Evolutionary conservation across 768 basidiomycete species (phyloP).

Genomic region (Baorangia bicolor): DNA sequence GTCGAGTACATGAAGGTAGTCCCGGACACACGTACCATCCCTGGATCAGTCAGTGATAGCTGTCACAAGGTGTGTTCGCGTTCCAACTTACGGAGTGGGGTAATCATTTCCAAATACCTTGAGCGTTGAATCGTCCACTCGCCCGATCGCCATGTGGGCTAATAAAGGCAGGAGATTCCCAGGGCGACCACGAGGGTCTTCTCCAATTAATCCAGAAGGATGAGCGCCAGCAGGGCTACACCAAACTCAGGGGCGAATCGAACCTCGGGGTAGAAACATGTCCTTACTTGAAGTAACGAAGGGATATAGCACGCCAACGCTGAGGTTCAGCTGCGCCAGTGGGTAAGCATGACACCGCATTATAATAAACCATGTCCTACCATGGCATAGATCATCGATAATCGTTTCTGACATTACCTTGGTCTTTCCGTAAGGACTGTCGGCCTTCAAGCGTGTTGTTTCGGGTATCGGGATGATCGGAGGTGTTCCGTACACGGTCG

Average conservation of each 20-base stretch:
- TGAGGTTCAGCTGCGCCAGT: slow-evolving; percentile 55
- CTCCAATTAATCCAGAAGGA: slow-evolving; percentile 91
- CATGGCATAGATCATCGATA: slow-evolving; percentile 82
- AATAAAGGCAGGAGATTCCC: slow-evolving; percentile 93
- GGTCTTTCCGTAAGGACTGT: slow-evolving; percentile 94
- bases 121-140: slow-evolving; percentile 63
- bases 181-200: slow-evolving; percentile 94
- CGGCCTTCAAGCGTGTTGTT: slow-evolving; percentile 79
- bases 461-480: slow-evolving; percentile 93
- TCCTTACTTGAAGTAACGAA: slow-evolving; percentile 94
- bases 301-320: slow-evolving; percentile 78
- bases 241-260: slow-evolving; percentile 2
- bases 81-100: slow-evolving; percentile 72
- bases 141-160: slow-evolving; percentile 92
- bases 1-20: slow-evolving; percentile 92
- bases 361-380: slow-evolving; percentile 39
- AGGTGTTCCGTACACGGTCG: slow-evolving; percentile 97
- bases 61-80: too few relatives aligned
- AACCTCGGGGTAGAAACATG: neutral
- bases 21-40: slow-evolving; percentile 97
- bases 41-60: slow-evolving; percentile 35
- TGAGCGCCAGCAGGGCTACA: slow-evolving; percentile 95
- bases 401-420: slow-evolving; percentile 93
- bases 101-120: slow-evolving; percentile 98
- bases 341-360: slow-evolving; percentile 3